A percentile compares a stretch with the other conserved stretches of the same genome.
Evolutionary conservation across 345 rosid species (phyloP).

Genomic region (Salix udensis): DNA sequence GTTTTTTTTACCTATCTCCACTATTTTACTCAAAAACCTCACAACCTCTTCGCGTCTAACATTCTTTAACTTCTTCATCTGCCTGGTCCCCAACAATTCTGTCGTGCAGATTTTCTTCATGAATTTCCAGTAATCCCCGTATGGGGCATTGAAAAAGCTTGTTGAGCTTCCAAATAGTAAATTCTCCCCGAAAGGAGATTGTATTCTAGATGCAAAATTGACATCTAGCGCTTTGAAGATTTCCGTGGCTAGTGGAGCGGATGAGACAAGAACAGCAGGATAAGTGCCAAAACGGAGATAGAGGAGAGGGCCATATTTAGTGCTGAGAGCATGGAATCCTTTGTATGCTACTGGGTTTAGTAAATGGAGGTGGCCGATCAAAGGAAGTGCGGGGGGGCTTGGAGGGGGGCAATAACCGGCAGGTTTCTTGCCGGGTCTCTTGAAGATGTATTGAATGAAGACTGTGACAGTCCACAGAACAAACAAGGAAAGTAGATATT

Average conservation of each 20-base stretch:
- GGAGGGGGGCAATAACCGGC: conserved; percentile 30
- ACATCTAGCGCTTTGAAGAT: conserved; percentile 16
- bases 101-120: conserved; percentile 36
- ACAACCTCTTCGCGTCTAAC: conserved; percentile 13
- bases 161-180: conserved; percentile 23
- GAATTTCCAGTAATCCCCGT: conserved; percentile 48
- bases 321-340: conserved; percentile 18
- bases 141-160: conserved; percentile 30
- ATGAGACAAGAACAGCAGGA: neutral
- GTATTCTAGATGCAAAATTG: conserved; percentile 18
- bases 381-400: conserved; percentile 35
- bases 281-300: neutral
- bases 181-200: conserved; percentile 20
- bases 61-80: conserved; percentile 8
- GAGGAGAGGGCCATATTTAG: neutral
- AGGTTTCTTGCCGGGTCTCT: neutral
- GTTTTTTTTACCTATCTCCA: conserved; percentile 6
- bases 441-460: neutral
- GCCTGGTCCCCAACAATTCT: conserved; percentile 11
- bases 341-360: conserved; percentile 24
- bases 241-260: neutral
- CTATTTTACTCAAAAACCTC: neutral
- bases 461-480: neutral
- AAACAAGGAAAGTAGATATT: neutral
- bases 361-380: conserved; percentile 45